Conservation (phyloP, 805 yeast species). For the Nakazawaea ernobii region DNA sequence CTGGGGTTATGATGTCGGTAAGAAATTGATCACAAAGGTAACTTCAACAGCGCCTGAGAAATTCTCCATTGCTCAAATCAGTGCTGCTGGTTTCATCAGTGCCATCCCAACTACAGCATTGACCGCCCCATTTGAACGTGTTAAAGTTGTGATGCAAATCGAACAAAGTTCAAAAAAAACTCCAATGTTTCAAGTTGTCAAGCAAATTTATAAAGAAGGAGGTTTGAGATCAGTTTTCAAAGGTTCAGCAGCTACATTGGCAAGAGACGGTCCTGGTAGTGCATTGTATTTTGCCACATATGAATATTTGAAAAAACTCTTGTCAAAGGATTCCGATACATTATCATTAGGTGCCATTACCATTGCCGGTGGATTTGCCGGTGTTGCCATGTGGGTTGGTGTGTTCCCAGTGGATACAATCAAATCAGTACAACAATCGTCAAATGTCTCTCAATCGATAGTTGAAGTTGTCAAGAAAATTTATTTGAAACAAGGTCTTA, state of each 20-base stretch:
- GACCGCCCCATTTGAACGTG: slow-evolving; percentile 97
- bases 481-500: slow-evolving; percentile 72
- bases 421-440: slow-evolving; percentile 75
- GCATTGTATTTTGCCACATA: slow-evolving; percentile 94
- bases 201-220: slow-evolving; percentile 67
- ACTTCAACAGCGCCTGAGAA: slow-evolving; percentile 30
- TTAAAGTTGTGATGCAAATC: slow-evolving; percentile 88
- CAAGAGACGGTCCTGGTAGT: slow-evolving; percentile 97
- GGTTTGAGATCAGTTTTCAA: slow-evolving; percentile 81
- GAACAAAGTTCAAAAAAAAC: slow-evolving; percentile 43
- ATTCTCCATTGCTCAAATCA: slow-evolving; percentile 63
- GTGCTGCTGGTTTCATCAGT: slow-evolving; percentile 89
- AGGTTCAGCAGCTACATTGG: slow-evolving; percentile 88
- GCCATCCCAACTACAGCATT: slow-evolving; percentile 93
- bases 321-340: slow-evolving; percentile 50
- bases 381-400: slow-evolving; percentile 94
- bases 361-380: slow-evolving; percentile 93
- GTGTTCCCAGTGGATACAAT: slow-evolving; percentile 96
- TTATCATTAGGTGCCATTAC: slow-evolving; percentile 71
- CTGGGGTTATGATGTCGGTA: slow-evolving; percentile 97
- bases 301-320: slow-evolving; percentile 65
- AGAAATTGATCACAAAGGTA: slow-evolving; percentile 53
- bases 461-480: slow-evolving; percentile 61
- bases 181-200: slow-evolving; percentile 55
- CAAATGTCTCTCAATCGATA: slow-evolving; percentile 48